These are phyloP conservation scores for Leucoagaricus sp. DNA, from an alignment of 1,284 basidiomycete genomes.

Conservation along the genomic window DNA sequence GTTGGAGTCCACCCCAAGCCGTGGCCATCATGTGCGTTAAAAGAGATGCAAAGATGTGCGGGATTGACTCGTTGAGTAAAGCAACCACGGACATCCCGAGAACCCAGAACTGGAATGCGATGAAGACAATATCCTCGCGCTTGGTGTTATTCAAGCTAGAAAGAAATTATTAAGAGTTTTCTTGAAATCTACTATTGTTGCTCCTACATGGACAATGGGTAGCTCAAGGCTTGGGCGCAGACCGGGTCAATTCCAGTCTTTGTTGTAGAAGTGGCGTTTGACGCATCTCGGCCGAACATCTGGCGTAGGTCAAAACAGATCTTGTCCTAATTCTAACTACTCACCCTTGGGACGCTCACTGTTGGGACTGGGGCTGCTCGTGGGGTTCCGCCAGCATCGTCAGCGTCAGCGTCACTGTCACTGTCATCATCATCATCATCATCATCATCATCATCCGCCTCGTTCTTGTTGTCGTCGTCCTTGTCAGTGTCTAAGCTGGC, in stretches of 20 bases:
- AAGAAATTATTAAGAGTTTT: background rate
- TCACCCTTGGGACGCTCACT: background rate
- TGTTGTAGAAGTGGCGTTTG: background rate
- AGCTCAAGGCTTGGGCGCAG: slow-evolving; percentile 64
- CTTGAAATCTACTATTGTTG: no score
- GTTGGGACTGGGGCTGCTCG: background rate
- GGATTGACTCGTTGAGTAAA: slow-evolving; percentile 78
- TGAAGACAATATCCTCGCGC: slow-evolving; percentile 76
- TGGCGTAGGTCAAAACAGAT: no score
- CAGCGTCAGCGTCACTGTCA: slow-evolving; percentile 19
- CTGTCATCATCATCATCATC: slow-evolving; percentile 17
- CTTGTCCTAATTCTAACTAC: no score
- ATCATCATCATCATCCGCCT: slow-evolving; percentile 18
- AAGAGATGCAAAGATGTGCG: slow-evolving; percentile 72
- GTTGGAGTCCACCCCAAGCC: slow-evolving; percentile 69
- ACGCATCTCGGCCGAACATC: background rate
- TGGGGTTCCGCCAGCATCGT: slow-evolving; percentile 11
- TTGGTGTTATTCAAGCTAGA: slow-evolving; percentile 67
- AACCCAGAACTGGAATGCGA: slow-evolving; percentile 79
- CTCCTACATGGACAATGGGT: slow-evolving; percentile 63
- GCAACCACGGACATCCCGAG: slow-evolving; percentile 79
- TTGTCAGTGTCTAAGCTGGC: slow-evolving; percentile 24
- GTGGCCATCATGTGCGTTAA: slow-evolving; percentile 73
- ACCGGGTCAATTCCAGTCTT: slow-evolving; percentile 20
- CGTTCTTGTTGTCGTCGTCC: slow-evolving; percentile 14